Evolutionary conservation across 2,329 filamentous ascomycete genomes (phyloP), one percentile per base, ranked within the genome.

Genomic region (Venturia nashicola): DNA sequence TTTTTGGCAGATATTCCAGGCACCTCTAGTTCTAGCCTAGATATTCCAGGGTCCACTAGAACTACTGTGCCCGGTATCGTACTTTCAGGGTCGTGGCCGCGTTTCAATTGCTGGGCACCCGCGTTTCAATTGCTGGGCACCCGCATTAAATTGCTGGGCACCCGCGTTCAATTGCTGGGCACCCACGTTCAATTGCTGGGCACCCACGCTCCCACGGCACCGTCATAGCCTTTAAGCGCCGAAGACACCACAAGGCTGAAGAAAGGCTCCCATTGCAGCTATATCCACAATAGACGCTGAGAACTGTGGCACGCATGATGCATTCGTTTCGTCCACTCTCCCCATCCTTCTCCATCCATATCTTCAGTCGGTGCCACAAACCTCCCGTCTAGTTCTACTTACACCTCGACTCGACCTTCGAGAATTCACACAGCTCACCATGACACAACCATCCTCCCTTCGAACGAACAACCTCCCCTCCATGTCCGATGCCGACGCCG

Each of bases 401-500:
- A 16, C 18, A 23, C 23, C 5, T 23, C 40, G 7, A 20, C 61
- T 62, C 61, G 44, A 51, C 51, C 40, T 42, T 42, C 40, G 12
- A 42, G 36, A 5, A 1, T 61, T 18, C 61, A 40, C 36, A 23
- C 18, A 16, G 23, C 36, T 20, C 48, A 51, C 57, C 20, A 64
- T 64, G 62, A 11, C 55, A 46, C 54, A 23, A 18, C 48, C 39
- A 61, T 11, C 44, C 59, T 61, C 59, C 27, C 55, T 65, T 12
- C 57, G 27, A 55, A 76, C 74, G 64, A 72, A 70, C 20, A 67
- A 72, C 72, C 81, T 89, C 65, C 85, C 87, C 40, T 78, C 79
- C 65, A 80, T 87, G 65, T 82, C 83, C 65, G 81, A 86, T 72
- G 79, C 80, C 73, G 79, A 81, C 68, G 80, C 83, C 67, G 76